phyloP scores from a whole-genome alignment of 148 eudicot genomes.

The Bassia scoparia region DNA sequence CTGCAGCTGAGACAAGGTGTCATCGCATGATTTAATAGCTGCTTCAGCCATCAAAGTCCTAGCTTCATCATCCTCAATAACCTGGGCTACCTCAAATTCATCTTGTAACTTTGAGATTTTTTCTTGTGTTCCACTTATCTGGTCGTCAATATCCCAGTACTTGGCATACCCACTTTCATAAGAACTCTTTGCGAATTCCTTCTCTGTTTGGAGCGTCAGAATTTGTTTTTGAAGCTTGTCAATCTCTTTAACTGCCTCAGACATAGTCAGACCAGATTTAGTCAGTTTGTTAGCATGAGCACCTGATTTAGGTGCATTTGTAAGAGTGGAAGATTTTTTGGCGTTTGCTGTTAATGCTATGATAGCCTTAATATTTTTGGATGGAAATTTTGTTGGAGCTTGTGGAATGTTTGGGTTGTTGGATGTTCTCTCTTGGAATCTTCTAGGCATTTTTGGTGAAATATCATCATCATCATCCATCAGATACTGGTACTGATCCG shows the following conservation, averaged over 20 bases:
- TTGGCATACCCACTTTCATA: conserved; percentile 73
- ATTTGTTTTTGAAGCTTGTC: conserved; percentile 82
- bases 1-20: conserved; percentile 56
- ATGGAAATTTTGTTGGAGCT: conserved; percentile 56
- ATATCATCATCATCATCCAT: conserved; percentile 80
- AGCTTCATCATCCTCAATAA: conserved; percentile 79
- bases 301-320: conserved; percentile 27
- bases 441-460: conserved; percentile 29
- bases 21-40: conserved; percentile 73
- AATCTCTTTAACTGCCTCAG: conserved; percentile 69
- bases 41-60: conserved; percentile 78
- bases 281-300: conserved; percentile 21
- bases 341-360: conserved; percentile 44
- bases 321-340: conserved; percentile 25
- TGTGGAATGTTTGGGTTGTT: conserved; percentile 40
- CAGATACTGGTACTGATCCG: conserved; percentile 58
- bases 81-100: conserved; percentile 57
- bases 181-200: conserved; percentile 79
- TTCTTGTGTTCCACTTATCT: conserved; percentile 58
- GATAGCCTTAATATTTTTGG: conserved; percentile 50
- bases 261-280: conserved; percentile 66
- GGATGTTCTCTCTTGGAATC: conserved; percentile 18
- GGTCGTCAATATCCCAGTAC: conserved; percentile 67
- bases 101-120: conserved; percentile 68
- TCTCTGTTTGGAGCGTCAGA: conserved; percentile 71